Evolutionary conservation across 805 yeast species (phyloP), one percentile per base, ranked within the genome.

Genomic region (Komagataella ulmi): DNA sequence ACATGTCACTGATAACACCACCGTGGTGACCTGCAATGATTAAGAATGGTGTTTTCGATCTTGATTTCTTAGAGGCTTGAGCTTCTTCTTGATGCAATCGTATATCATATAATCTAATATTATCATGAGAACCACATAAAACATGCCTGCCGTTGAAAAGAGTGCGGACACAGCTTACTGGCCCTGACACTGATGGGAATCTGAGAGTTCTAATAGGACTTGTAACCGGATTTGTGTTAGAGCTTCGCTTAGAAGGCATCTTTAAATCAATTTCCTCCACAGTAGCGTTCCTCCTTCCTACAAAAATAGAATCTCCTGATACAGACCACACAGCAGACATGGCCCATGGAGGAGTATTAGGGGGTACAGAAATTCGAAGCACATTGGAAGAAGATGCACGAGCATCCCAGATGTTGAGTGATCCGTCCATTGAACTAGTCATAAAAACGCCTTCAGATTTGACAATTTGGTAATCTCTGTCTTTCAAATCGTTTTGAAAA

Each of bases 1-100:
- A 73, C 55, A 93, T 69, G 50, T 81, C 80, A 49, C 95, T 85
- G 40, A 93, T 70, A 2, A 80, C 79, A 24, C 97, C 96, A 49
- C 99, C 98, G 61, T 88, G 96, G 65, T 93, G 98, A 0, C 99
- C 98, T 0, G 99, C 97, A 8, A 93, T 76, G 58, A 95, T 90
- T 64, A 83, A 74, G 62, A 91, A 93, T 17, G 97, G 97, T 7
- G 84, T 73, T 24, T 73, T 76, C 46, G 68, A 67, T 52, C 62
- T 63, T 40, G 55, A 49, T 50, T 61, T 73, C 51, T 55, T 65
- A 52, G 52, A 49, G 60, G 53, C 50, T 55, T 46, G 24, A 44
- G 61, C 67, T 17, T 61, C 55, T 36, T 64, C 66, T 44, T 71
- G 70, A 54, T 74, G 65, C 50, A 76, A 59, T 56, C 74, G 66